phyloP scores from a whole-genome alignment of 768 basidiomycete species.

The Epithele typhae region DNA sequence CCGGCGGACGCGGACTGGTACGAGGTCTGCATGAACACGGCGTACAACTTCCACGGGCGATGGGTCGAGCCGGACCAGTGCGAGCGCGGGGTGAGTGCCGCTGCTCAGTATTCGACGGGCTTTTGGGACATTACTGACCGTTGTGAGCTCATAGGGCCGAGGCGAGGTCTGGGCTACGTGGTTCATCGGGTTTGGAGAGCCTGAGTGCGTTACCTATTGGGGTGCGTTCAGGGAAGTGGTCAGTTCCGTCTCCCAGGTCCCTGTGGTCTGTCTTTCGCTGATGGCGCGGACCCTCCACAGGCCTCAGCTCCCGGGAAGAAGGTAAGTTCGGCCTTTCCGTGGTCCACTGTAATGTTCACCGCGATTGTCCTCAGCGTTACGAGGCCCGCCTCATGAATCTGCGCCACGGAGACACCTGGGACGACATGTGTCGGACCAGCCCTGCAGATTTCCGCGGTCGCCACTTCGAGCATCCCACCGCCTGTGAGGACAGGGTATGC shows the following conservation, averaged over 20 bases:
- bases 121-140: too few relatives aligned
- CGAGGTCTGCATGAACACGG: slow-evolving; percentile 14
- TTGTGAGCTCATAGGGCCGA: neutral
- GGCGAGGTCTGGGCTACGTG: slow-evolving; percentile 8
- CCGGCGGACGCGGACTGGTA: slow-evolving; percentile 8
- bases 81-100: slow-evolving; percentile 3
- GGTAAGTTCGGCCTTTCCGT: too few relatives aligned
- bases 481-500: slow-evolving; percentile 11
- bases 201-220: slow-evolving; percentile 11
- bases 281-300: too few relatives aligned
- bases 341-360: too few relatives aligned
- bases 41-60: slow-evolving; percentile 9
- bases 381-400: slow-evolving; percentile 20
- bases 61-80: slow-evolving; percentile 10
- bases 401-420: slow-evolving; percentile 19
- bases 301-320: too few relatives aligned
- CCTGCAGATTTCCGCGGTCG: slow-evolving; percentile 4
- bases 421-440: slow-evolving; percentile 16
- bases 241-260: too few relatives aligned
- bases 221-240: slow-evolving; percentile 9
- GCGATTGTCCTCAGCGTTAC: too few relatives aligned
- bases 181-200: slow-evolving; percentile 7
- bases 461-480: slow-evolving; percentile 2
- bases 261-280: too few relatives aligned
- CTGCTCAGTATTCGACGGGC: too few relatives aligned